phyloP scores from a whole-genome alignment of 2,329 filamentous ascomycete species.

The Scedosporium minutisporum region DNA sequence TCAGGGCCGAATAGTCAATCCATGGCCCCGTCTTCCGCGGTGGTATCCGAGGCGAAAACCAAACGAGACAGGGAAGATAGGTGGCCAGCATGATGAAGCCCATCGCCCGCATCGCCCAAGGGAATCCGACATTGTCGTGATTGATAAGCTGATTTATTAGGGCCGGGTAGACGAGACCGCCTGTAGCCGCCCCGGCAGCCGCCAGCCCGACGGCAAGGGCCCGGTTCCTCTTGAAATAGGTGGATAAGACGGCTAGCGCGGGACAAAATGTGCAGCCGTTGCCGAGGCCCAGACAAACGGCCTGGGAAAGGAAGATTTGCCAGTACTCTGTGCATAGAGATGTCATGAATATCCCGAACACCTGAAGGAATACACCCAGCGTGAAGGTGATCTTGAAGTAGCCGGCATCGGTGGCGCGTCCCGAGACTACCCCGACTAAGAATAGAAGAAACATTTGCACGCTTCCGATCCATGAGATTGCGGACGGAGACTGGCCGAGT shows the following conservation, averaged over 20 bases:
- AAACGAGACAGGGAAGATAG: slow-evolving; percentile 23
- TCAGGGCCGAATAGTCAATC: slow-evolving; percentile 34
- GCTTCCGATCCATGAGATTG: slow-evolving; percentile 37
- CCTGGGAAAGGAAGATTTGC: slow-evolving; percentile 40
- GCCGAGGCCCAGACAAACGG: slow-evolving; percentile 38
- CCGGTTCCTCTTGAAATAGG: slow-evolving; percentile 49
- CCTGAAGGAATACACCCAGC: slow-evolving; percentile 29
- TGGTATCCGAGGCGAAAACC: slow-evolving; percentile 30
- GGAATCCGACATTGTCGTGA: slow-evolving; percentile 37
- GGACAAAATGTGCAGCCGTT: slow-evolving; percentile 48
- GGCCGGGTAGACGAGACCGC: slow-evolving; percentile 43
- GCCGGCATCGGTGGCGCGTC: slow-evolving; percentile 40
- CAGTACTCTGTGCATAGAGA: slow-evolving; percentile 35
- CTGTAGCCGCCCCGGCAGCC: slow-evolving; percentile 46
- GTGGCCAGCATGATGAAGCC: slow-evolving; percentile 35
- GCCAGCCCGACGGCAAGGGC: slow-evolving; percentile 50
- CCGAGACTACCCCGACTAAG: slow-evolving; percentile 35
- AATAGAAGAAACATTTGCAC: slow-evolving; percentile 42
- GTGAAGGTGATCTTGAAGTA: slow-evolving; percentile 31
- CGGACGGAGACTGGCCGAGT: slow-evolving; percentile 22
- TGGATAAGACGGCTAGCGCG: slow-evolving; percentile 47
- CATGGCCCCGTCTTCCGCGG: slow-evolving; percentile 27
- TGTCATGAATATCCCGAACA: slow-evolving; percentile 38
- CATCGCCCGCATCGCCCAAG: slow-evolving; percentile 42
- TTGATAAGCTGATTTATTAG: slow-evolving; percentile 34